These are phyloP conservation scores for Penicillium silybi DNA, from an alignment of 495 filamentous ascomycete species.

Conservation along the genomic window DNA sequence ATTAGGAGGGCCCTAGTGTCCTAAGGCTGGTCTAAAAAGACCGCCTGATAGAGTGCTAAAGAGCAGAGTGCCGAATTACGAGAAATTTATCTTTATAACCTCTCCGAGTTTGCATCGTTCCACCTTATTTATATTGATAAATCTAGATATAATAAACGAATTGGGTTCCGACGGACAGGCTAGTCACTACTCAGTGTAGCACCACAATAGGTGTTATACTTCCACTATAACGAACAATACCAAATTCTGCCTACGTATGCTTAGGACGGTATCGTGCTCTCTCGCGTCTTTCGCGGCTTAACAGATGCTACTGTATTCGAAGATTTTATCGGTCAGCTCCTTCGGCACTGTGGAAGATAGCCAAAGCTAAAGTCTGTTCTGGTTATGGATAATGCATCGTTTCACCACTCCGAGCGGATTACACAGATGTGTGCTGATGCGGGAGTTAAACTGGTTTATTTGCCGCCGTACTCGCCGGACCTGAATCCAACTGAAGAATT, in stretches of 20 bases:
- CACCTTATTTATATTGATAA: neutral
- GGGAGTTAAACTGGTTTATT: no score
- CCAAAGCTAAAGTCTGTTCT: neutral
- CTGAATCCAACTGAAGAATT: slow-evolving; percentile 16
- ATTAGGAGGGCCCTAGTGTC: slow-evolving; percentile 3
- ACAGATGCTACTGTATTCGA: slow-evolving; percentile 31
- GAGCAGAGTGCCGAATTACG: neutral
- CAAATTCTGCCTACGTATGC: slow-evolving; percentile 37
- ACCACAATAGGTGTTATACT: neutral
- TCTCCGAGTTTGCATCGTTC: neutral
- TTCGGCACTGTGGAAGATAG: neutral
- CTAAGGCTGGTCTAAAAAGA: slow-evolving; percentile 10
- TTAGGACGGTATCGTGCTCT: no score
- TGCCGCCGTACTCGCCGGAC: slow-evolving; percentile 9
- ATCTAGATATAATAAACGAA: neutral
- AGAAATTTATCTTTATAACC: neutral
- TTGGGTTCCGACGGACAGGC: neutral
- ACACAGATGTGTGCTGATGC: no score
- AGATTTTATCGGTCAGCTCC: slow-evolving; percentile 32
- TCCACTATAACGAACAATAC: slow-evolving; percentile 23
- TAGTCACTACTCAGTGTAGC: neutral
- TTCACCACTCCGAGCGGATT: no score
- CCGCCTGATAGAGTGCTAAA: neutral
- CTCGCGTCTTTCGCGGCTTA: no score
- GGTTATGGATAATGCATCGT: no score